These are phyloP conservation scores for Barbatosphaeria neglecta DNA, from an alignment of 495 filamentous ascomycete species.

Conservation along the genomic window DNA sequence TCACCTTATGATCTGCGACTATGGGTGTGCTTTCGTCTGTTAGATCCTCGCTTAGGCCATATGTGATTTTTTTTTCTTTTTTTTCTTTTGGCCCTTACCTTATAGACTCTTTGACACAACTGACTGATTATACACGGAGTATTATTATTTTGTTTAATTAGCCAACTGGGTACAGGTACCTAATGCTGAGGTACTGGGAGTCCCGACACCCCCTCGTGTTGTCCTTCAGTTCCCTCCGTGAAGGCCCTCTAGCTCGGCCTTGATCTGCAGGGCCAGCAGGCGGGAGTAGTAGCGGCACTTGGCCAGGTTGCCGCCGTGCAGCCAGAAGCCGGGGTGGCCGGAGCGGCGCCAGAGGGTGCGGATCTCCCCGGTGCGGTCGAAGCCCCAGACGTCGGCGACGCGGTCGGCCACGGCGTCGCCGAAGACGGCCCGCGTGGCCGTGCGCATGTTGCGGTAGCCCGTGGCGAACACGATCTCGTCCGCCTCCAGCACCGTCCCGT, in stretches of 20 bases:
- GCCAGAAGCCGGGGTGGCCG: conserved; percentile 71
- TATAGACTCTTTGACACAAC: no score
- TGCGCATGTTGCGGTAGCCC: conserved; percentile 72
- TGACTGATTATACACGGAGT: no score
- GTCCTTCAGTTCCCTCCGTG: no score
- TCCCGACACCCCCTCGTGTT: no score
- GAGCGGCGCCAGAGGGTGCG: conserved; percentile 57
- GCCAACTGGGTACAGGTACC: no score
- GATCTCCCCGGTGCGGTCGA: conserved; percentile 66
- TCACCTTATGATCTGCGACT: no score
- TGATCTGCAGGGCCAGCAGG: conserved; percentile 65
- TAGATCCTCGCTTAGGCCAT: no score
- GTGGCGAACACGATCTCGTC: conserved; percentile 80
- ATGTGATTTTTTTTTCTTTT: no score
- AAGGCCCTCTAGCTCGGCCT: conserved; percentile 48
- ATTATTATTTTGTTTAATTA: no score
- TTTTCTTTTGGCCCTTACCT: no score
- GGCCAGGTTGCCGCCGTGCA: conserved; percentile 72
- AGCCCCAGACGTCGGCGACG: conserved; percentile 63
- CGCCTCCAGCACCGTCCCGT: conserved; percentile 56
- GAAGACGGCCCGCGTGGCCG: conserved; percentile 49
- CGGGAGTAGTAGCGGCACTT: conserved; percentile 62
- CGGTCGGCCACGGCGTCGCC: conserved; percentile 58
- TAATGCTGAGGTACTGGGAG: no score
- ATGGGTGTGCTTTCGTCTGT: no score